These are phyloP conservation scores for Karstenula rhodostoma DNA, from an alignment of 2,329 filamentous ascomycete genomes.

Conservation along the genomic window DNA sequence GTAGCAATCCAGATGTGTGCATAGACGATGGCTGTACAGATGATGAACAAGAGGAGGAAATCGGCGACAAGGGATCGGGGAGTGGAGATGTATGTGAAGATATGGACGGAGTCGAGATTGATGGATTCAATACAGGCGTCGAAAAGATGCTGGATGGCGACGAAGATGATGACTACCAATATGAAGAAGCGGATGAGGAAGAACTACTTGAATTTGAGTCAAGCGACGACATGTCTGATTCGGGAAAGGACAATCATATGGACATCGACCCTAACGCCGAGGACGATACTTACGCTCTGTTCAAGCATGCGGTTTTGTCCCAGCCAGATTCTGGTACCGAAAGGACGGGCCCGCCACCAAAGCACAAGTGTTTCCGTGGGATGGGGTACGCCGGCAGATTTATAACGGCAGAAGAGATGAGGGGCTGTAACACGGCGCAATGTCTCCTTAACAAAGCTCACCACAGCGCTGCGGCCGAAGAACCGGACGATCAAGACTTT, in stretches of 20 bases:
- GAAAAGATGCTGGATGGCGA: not conserved
- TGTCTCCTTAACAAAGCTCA: slow-evolving; percentile 14
- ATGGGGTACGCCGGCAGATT: slow-evolving; percentile 13
- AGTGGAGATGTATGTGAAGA: not conserved
- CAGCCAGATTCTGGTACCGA: not conserved
- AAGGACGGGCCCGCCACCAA: slow-evolving; percentile 10
- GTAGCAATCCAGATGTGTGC: not conserved
- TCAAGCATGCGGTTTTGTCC: not conserved
- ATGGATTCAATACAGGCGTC: not conserved
- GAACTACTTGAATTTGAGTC: slow-evolving; percentile 6
- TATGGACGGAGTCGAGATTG: not conserved
- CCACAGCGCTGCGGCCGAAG: not conserved
- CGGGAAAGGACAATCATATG: not conserved
- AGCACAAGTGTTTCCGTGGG: slow-evolving; percentile 8
- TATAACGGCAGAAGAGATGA: slow-evolving; percentile 21
- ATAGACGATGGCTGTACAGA: not conserved
- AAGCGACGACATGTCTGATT: not conserved
- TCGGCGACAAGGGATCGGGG: not conserved
- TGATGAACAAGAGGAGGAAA: not conserved
- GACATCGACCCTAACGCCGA: not conserved
- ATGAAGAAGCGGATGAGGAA: not conserved
- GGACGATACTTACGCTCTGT: not conserved
- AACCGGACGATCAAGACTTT: slow-evolving; percentile 18
- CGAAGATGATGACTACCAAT: not conserved
- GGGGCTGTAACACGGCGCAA: slow-evolving; percentile 15